Percentiles rank a stretch among this genome's conserved stretches.
Conservation (phyloP, 2,329 filamentous ascomycete species). For the Calonectria honghensis region DNA sequence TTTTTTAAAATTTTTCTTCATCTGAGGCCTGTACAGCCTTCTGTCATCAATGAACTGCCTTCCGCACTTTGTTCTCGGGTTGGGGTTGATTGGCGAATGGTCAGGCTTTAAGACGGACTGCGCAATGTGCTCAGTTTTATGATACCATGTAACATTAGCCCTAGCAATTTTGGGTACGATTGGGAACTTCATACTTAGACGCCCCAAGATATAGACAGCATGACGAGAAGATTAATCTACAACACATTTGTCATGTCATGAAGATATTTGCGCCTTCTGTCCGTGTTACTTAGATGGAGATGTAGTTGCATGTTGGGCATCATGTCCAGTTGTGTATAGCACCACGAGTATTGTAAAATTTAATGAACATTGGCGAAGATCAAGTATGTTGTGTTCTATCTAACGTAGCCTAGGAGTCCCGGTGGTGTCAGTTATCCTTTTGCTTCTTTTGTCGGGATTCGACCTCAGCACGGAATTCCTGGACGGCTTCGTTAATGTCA, state of each 20-base stretch:
- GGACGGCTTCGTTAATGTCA: conserved; percentile 86
- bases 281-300: background rate
- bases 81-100: conserved; percentile 42
- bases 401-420: background rate
- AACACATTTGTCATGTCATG: conserved; percentile 35
- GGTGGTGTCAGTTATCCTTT: conserved; percentile 35
- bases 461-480: conserved; percentile 84
- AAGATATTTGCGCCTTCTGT: background rate
- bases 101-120: conserved; percentile 42
- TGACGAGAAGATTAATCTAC: conserved; percentile 48
- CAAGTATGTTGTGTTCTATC: background rate
- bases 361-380: background rate
- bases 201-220: conserved; percentile 48
- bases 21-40: conserved; percentile 45
- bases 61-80: conserved; percentile 49
- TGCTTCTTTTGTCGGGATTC: conserved; percentile 66
- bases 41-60: conserved; percentile 37
- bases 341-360: too few species aligned
- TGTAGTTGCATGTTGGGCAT: background rate
- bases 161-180: conserved; percentile 36
- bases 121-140: conserved; percentile 50
- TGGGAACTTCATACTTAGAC: conserved; percentile 34
- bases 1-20: conserved; percentile 7
- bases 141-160: conserved; percentile 53
- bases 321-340: too few species aligned